Evolutionary conservation across 495 filamentous ascomycete species (phyloP), one percentile per base, ranked within the genome.

Genomic region (Neurospora sp.): DNA sequence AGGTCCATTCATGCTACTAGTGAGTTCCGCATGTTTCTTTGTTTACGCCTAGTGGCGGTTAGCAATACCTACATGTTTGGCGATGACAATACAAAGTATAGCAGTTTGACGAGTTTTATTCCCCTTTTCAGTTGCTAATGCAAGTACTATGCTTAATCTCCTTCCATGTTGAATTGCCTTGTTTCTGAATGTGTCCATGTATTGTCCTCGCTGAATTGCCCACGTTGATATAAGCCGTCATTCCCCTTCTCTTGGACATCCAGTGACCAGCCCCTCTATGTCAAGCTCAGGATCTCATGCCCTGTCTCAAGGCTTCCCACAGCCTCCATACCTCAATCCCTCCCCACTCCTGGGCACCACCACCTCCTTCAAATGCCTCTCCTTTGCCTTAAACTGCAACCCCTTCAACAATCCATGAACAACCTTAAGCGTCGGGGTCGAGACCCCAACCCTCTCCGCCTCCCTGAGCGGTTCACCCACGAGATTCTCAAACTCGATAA

Each of bases 391-490:
- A 76, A 76, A 80, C 75, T 87, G 86, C 20, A 87, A 54, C 5
- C 77, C 82, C 76, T 82, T 87, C 38, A 83, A 73, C 37, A 85
- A 70, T 1, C 75, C 73, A 76, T 86, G 88, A 12, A 87, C 69
- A 71, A 84, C 78, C 72, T 72, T 78, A 40, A 88, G 76, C 20
- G 82, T 87, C 9, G 86, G 87, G 71, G 82, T 84, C 2, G 81
- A 70, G 1, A 89, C 84, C 5, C 84, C 84, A 4, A 79, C 60
- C 49, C 72, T 74, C 76, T 82, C 76, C 1, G 80, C 87, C 74
- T 88, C 87, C 7, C 84, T 76, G 69, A 89, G 37, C 5, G 87
- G 86, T 76, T 88, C 87, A 0, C 87, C 86, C 8, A 87, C 80
- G 35, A 88, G 84, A 74, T 85, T 87, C 74, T 88, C 87, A 62